Evolutionary conservation across 352 stramenopile species (phyloP).

Genomic region (Pythium biforme): DNA sequence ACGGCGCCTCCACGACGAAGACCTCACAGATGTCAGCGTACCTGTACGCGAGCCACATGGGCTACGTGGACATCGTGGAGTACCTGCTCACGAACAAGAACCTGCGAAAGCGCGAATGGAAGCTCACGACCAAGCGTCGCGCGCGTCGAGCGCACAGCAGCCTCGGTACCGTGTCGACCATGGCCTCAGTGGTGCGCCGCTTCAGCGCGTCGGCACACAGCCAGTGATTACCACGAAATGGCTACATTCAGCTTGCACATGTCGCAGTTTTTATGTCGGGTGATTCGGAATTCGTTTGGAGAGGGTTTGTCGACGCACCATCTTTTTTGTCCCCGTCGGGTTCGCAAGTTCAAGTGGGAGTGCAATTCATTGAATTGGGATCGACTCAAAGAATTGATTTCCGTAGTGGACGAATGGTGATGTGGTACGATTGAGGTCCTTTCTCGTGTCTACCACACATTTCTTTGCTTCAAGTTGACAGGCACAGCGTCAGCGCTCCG

Average conservation of each 20-base stretch:
- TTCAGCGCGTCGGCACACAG: not conserved
- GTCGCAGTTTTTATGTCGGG: conserved; percentile 6
- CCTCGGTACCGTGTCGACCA: not conserved
- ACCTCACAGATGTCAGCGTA: conserved; percentile 8
- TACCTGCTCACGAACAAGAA: conserved; percentile 8
- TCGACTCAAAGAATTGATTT: conserved; percentile 5
- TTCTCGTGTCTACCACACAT: conserved; percentile 12
- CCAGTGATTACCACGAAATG: not conserved
- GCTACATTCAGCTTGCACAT: conserved; percentile 6
- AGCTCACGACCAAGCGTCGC: conserved; percentile 8
- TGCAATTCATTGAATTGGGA: conserved; percentile 19
- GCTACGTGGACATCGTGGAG: conserved; percentile 14
- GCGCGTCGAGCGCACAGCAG: conserved; percentile 5
- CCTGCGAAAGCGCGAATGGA: conserved; percentile 9
- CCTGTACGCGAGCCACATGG: conserved; percentile 13
- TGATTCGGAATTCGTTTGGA: not conserved
- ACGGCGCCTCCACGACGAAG: conserved; percentile 6
- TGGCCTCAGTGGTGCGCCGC: not conserved
- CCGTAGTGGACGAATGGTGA: conserved; percentile 12
- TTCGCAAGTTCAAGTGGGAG: not conserved
- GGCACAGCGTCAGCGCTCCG: conserved; percentile 13
- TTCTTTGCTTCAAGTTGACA: conserved; percentile 28
- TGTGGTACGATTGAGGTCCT: no score
- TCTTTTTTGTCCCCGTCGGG: conserved; percentile 3
- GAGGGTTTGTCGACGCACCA: not conserved